Evolutionary conservation across 768 basidiomycete genomes (phyloP), one percentile per base, ranked within the genome.

Genomic region (Tricholoma sp.): DNA sequence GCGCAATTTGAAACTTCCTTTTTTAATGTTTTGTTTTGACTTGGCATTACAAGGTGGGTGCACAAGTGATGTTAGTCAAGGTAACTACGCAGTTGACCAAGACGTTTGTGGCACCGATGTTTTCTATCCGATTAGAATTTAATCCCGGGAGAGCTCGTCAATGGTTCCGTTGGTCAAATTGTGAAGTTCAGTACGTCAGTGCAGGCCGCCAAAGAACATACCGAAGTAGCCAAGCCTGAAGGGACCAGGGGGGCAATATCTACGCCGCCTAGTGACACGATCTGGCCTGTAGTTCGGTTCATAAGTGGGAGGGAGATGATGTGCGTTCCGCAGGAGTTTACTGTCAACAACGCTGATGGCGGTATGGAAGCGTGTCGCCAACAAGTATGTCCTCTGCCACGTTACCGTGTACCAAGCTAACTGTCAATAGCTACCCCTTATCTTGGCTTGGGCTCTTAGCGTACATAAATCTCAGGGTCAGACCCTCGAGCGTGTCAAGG

Each of bases 391-490:
- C 54, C 35, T 39, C 27, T 39, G 9, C 37, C 14, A 41, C 18
- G 45, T 24, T 47, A 19, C 46, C 22, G 34, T 11, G 19, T 19
- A 43, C 39, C 5, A 21, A 58, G 34, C 37, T 1, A 4, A 45
- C 35, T 41, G 27, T 12, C 34, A 45, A 8, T 61, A 89, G 84
- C 63, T 91, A 1, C 88, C 89, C 0, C 69, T 95, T 4, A 88
- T 91, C 50, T 78, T 93, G n/a, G 85, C 93, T 0, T 94, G 91
- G 89, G 91, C 92, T 0, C 76, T 94, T 67, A 88, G 86, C 50
- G 85, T 94, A 34, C 91, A 94, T 72, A 95, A 95, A 67, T 88
- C 87, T 4, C 94, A 96, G 67, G 94, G 94, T 0, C 93, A 94
- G 69, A 95, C 94, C 0, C 72, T 96, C 45, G 83, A 91, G 52